A percentile compares a stretch with the other conserved stretches of the same genome.
Evolutionary conservation across 495 filamentous ascomycete genomes (phyloP).

Genomic region (Aspergillus steynii): DNA sequence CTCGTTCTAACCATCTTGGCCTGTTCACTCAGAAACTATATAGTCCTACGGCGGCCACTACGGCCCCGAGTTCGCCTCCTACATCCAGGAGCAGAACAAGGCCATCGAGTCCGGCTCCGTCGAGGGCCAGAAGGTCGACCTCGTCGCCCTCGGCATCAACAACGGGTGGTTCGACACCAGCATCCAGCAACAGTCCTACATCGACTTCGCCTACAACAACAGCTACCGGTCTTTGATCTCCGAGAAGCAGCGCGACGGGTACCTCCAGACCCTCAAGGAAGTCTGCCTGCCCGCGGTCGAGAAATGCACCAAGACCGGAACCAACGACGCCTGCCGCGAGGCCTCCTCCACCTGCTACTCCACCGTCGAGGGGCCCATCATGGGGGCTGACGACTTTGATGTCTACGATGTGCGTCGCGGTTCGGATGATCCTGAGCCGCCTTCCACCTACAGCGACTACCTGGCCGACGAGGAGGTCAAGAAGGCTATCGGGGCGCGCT

Average conservation of each 20-base stretch:
- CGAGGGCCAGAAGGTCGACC: slow-evolving; percentile 46
- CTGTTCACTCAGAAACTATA: too few relatives aligned
- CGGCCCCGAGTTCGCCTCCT: slow-evolving; percentile 50
- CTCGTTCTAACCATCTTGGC: too few relatives aligned
- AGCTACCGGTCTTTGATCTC: slow-evolving; percentile 51
- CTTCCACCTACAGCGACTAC: slow-evolving; percentile 48
- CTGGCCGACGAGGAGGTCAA: slow-evolving; percentile 37
- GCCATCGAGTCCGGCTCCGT: slow-evolving; percentile 39
- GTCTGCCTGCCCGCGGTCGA: slow-evolving; percentile 44
- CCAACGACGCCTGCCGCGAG: slow-evolving; percentile 39
- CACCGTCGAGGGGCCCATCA: slow-evolving; percentile 43
- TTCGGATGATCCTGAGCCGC: slow-evolving; percentile 47
- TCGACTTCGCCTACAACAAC: slow-evolving; percentile 55
- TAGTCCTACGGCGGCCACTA: slow-evolving; percentile 60
- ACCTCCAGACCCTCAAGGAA: slow-evolving; percentile 36
- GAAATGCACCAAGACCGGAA: slow-evolving; percentile 34
- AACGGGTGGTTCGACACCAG: slow-evolving; percentile 56
- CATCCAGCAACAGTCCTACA: slow-evolving; percentile 52
- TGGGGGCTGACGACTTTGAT: slow-evolving; percentile 37
- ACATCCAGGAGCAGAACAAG: slow-evolving; percentile 53
- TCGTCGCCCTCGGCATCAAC: slow-evolving; percentile 58
- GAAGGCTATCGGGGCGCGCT: slow-evolving; percentile 53
- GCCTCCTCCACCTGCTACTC: slow-evolving; percentile 46
- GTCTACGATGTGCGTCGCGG: slow-evolving; percentile 53
- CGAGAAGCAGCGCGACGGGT: slow-evolving; percentile 36